A percentile compares a stretch with the other conserved stretches of the same genome.
Conservation (phyloP, 768 basidiomycete species). For the Dacryopinax primogenitus region DNA sequence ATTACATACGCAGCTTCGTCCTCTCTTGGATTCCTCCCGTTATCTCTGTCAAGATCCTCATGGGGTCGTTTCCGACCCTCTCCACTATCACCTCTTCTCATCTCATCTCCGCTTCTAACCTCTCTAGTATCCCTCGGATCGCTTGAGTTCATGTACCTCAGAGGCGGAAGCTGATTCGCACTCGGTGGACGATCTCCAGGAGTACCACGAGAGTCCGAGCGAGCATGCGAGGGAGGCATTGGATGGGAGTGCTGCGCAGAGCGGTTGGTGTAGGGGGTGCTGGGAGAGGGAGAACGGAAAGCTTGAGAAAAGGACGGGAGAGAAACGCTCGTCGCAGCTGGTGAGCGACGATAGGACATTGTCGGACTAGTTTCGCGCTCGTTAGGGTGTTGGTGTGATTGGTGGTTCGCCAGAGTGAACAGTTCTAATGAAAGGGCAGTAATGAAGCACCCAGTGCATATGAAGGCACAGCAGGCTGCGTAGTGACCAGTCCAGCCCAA, state of each 20-base stretch:
- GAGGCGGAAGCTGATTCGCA: not conserved
- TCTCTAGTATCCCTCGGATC: not conserved
- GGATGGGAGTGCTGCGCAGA: not conserved
- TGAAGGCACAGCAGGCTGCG: not conserved
- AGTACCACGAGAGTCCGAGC: not conserved
- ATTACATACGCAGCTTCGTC: not conserved
- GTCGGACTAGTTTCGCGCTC: not conserved
- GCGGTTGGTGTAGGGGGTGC: not conserved
- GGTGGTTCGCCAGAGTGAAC: not conserved
- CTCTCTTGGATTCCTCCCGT: not conserved
- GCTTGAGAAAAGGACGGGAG: not conserved
- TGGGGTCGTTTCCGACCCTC: not conserved
- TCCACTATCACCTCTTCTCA: not conserved
- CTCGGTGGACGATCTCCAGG: not conserved
- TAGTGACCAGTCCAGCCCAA: not conserved
- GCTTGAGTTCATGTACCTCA: not conserved
- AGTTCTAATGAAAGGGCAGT: not conserved
- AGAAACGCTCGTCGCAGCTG: not conserved
- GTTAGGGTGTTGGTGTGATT: not conserved
- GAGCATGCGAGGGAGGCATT: not conserved
- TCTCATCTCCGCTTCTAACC: not conserved
- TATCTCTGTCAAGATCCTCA: not conserved
- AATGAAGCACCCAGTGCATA: not conserved
- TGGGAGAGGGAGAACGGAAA: not conserved
- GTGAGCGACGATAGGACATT: conserved; percentile 1